phyloP scores from a whole-genome alignment of 2,329 filamentous ascomycete genomes.

The Pyrenochaeta sp. region DNA sequence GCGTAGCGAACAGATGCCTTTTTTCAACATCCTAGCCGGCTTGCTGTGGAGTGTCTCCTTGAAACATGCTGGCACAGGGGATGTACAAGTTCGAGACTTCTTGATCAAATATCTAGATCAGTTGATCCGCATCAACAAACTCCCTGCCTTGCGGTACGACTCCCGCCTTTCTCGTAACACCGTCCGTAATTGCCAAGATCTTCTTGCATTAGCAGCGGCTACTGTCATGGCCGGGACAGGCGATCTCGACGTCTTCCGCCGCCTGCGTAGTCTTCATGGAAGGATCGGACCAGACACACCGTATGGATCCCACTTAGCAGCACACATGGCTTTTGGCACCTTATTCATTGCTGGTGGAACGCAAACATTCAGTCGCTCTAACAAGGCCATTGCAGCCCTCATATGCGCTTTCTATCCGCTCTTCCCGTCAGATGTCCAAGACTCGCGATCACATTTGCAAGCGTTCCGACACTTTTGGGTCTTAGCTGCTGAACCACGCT shows the following conservation, averaged over 20 bases:
- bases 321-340: constrained; percentile 88
- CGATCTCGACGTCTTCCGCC: constrained; percentile 83
- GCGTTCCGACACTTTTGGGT: constrained; percentile 98
- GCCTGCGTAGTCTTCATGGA: constrained; percentile 86
- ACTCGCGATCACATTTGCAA: constrained; percentile 94
- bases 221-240: constrained; percentile 97
- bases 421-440: constrained; percentile 86
- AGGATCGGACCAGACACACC: constrained; percentile 83
- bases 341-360: constrained; percentile 94
- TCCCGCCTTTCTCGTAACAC: constrained; percentile 83
- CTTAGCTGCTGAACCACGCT: constrained; percentile 87
- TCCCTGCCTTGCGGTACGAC: constrained; percentile 75
- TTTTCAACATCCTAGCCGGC: constrained; percentile 91
- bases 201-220: constrained; percentile 81
- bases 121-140: constrained; percentile 78
- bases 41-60: constrained; percentile 74
- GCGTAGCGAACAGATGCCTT: constrained; percentile 84
- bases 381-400: constrained; percentile 84
- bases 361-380: constrained; percentile 87
- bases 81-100: constrained; percentile 77
- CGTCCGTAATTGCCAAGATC: constrained; percentile 88
- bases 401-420: constrained; percentile 94
- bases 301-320: constrained; percentile 92
- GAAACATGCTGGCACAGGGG: constrained; percentile 59
- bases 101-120: constrained; percentile 85